These are phyloP conservation scores for Calvatia gigantea DNA, from an alignment of 768 basidiomycete genomes.

Conservation along the genomic window DNA sequence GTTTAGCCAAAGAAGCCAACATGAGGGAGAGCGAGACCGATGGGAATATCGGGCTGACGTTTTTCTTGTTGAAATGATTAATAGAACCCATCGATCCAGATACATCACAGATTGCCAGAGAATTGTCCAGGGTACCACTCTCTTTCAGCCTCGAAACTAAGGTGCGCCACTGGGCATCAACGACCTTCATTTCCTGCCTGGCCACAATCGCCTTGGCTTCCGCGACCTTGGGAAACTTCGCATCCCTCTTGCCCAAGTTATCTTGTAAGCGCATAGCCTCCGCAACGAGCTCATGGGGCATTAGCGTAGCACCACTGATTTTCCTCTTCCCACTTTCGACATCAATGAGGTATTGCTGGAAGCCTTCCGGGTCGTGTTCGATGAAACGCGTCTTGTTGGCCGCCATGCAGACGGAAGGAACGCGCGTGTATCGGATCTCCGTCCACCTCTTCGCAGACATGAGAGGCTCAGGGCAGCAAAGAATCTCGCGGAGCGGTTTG, in stretches of 20 bases:
- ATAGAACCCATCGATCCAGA: conserved; percentile 66
- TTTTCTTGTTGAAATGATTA: neutral
- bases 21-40: conserved; percentile 65
- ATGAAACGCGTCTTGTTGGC: conserved; percentile 52
- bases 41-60: conserved; percentile 49
- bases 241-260: neutral
- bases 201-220: conserved; percentile 27
- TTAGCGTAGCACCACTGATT: conserved; percentile 65
- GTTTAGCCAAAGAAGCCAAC: conserved; percentile 55
- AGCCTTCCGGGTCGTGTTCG: conserved; percentile 55
- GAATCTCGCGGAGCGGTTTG: conserved; percentile 46
- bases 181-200: conserved; percentile 37
- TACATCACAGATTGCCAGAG: conserved; percentile 69
- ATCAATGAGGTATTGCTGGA: conserved; percentile 50
- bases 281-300: conserved; percentile 58
- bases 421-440: conserved; percentile 54
- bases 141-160: conserved; percentile 52
- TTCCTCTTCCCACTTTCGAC: conserved; percentile 52
- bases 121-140: conserved; percentile 54
- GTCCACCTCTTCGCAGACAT: conserved; percentile 62
- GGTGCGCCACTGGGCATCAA: conserved; percentile 66
- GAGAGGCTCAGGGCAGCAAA: conserved; percentile 50
- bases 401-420: conserved; percentile 61
- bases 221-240: conserved; percentile 21
- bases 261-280: conserved; percentile 25